Percentiles rank a stretch among this genome's conserved stretches.
Conservation (phyloP, 2,329 filamentous ascomycete species). For the Fusarium keratoplasticum region DNA sequence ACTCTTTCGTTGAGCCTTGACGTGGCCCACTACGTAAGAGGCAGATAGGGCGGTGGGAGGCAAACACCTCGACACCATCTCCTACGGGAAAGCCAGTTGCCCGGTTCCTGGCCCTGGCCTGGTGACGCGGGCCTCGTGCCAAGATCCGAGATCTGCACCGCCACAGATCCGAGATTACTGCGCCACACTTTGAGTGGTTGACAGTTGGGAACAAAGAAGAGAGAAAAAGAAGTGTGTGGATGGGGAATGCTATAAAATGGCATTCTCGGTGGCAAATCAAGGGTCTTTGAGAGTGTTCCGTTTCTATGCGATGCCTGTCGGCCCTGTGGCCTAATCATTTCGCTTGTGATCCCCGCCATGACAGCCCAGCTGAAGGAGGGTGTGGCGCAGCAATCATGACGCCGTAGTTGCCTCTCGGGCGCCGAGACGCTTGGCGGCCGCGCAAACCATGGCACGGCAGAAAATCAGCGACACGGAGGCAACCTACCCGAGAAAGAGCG, state of each 20-base stretch:
- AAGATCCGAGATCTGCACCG: conserved; percentile 5
- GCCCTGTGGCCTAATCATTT: neutral
- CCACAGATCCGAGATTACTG: neutral
- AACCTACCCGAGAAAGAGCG: conserved; percentile 32
- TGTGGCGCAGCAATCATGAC: conserved; percentile 30
- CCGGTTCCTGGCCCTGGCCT: neutral
- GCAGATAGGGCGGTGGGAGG: neutral
- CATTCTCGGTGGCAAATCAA: neutral
- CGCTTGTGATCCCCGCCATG: neutral
- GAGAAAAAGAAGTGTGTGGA: neutral
- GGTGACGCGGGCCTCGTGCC: conserved; percentile 3
- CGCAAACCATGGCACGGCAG: conserved; percentile 25
- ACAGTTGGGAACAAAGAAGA: neutral
- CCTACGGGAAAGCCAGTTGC: neutral
- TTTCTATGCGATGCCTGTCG: neutral
- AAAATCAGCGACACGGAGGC: conserved; percentile 23
- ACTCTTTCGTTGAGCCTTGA: neutral
- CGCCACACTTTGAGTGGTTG: neutral
- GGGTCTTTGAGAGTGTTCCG: neutral
- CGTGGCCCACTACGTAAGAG: conserved; percentile 2
- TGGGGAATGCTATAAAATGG: neutral
- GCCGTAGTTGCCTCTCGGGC: conserved; percentile 23
- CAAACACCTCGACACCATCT: neutral
- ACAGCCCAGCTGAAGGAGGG: conserved; percentile 1
- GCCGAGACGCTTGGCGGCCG: conserved; percentile 34